These are phyloP conservation scores for Bondarzewia mesenterica DNA, from an alignment of 1,284 basidiomycete species.

Conservation along the genomic window DNA sequence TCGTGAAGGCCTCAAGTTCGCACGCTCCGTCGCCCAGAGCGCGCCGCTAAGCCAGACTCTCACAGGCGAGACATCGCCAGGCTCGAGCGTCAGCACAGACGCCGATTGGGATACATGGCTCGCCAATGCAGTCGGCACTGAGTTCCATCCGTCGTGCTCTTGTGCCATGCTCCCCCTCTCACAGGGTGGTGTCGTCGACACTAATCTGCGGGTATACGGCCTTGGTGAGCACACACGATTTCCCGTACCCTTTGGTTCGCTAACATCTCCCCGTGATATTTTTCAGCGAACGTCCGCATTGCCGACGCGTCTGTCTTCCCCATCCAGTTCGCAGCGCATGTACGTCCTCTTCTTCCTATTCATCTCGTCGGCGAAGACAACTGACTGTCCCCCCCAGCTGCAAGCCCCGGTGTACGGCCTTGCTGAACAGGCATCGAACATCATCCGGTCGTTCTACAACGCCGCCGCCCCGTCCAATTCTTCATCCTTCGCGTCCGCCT, in stretches of 20 bases:
- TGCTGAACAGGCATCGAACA: slow-evolving; percentile 58
- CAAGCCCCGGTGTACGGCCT: slow-evolving; percentile 59
- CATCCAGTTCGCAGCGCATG: slow-evolving; percentile 42
- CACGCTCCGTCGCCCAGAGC: slow-evolving; percentile 33
- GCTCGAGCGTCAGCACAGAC: slow-evolving; percentile 31
- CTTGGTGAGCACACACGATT: slow-evolving; percentile 27
- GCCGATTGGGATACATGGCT: slow-evolving; percentile 41
- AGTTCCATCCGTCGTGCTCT: slow-evolving; percentile 53
- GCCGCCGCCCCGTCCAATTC: slow-evolving; percentile 14
- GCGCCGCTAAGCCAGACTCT: slow-evolving; percentile 29
- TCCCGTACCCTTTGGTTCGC: too few species aligned
- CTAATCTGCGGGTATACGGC: slow-evolving; percentile 56
- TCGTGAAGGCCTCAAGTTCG: slow-evolving; percentile 49
- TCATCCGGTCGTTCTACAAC: slow-evolving; percentile 45
- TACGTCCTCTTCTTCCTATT: slow-evolving; percentile 18
- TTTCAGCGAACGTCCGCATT: slow-evolving; percentile 37
- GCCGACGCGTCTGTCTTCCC: slow-evolving; percentile 50
- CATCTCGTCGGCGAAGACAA: slow-evolving; percentile 14
- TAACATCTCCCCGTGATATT: too few species aligned
- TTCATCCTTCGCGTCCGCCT: not conserved
- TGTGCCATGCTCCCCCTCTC: slow-evolving; percentile 56
- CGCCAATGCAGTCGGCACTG: slow-evolving; percentile 29
- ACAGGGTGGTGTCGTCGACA: slow-evolving; percentile 59
- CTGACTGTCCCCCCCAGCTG: slow-evolving; percentile 25
- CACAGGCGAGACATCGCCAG: slow-evolving; percentile 30